phyloP scores from a whole-genome alignment of 352 stramenopile species.

The Hyaloperonospora brassicae region DNA sequence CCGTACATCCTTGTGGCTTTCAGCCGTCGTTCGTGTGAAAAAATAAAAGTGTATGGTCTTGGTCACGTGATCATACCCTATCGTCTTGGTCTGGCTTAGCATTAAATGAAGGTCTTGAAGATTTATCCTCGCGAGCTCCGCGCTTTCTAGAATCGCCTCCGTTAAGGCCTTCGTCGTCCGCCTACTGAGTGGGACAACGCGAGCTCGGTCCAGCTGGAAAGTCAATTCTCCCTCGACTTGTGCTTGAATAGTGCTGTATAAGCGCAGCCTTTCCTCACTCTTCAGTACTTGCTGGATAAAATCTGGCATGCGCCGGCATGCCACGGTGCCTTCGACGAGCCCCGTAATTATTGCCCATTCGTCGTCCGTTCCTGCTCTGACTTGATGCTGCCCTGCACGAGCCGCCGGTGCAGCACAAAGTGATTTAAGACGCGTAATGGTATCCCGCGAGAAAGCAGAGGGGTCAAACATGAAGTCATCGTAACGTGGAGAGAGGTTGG shows the following conservation, averaged over 20 bases:
- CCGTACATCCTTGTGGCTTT: too few relatives aligned
- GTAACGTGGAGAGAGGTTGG: too few relatives aligned
- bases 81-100: neutral
- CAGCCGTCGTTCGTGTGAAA: neutral
- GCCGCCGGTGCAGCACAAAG: neutral
- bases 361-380: neutral
- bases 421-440: neutral
- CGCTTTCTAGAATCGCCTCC: neutral
- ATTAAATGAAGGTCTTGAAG: too few relatives aligned
- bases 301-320: neutral
- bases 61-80: neutral
- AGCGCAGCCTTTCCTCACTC: neutral
- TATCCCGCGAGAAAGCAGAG: too few relatives aligned
- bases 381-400: neutral
- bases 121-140: too few relatives aligned
- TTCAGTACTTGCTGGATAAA: constrained; percentile 1
- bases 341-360: neutral
- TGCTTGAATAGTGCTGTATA: constrained; percentile 2
- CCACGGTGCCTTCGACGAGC: neutral
- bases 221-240: constrained; percentile 3
- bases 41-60: neutral
- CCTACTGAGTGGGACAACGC: neutral
- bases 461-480: too few relatives aligned
- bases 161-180: neutral
- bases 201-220: neutral